Percentiles rank a stretch among this genome's conserved stretches.
These are phyloP conservation scores for Aspergillus neoniger DNA, from an alignment of 2,329 filamentous ascomycete species.

Conservation along the genomic window DNA sequence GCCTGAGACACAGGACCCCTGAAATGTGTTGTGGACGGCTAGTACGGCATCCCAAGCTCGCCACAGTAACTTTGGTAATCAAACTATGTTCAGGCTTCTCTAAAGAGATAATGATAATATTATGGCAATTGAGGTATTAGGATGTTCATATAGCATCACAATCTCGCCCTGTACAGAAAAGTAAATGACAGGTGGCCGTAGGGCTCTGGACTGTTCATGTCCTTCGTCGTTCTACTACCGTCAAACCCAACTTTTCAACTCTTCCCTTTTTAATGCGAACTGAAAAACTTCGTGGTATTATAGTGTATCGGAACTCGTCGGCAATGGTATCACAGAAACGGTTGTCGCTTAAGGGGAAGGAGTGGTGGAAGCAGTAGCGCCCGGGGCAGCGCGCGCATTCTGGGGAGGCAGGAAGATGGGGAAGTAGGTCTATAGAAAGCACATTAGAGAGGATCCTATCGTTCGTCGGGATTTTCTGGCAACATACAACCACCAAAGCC, in stretches of 20 bases:
- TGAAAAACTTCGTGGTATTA: background rate
- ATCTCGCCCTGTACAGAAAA: background rate
- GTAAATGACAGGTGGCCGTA: background rate
- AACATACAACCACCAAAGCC: conserved; percentile 56
- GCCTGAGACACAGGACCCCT: background rate
- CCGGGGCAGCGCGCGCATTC: conserved; percentile 35
- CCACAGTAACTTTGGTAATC: background rate
- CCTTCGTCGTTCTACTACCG: background rate
- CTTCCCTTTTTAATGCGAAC: background rate
- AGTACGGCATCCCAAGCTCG: background rate
- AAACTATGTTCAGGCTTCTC: background rate
- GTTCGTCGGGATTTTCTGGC: conserved; percentile 11
- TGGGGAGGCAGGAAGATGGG: conserved; percentile 65
- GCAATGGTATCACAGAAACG: conserved; percentile 10
- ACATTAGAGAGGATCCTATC: conserved; percentile 15
- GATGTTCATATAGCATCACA: conserved; percentile 2
- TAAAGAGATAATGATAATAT: background rate
- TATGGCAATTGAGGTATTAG: conserved; percentile 6
- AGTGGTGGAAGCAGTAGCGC: conserved; percentile 52
- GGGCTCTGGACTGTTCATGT: background rate
- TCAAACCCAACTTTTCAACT: background rate
- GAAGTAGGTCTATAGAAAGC: conserved; percentile 58
- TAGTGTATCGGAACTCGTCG: background rate
- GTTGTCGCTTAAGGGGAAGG: conserved; percentile 18
- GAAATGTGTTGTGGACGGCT: background rate